Percentiles rank a stretch among this genome's conserved stretches.
Evolutionary conservation across 345 rosid species (phyloP).

Genomic region (Excoecaria cochinchinensis): DNA sequence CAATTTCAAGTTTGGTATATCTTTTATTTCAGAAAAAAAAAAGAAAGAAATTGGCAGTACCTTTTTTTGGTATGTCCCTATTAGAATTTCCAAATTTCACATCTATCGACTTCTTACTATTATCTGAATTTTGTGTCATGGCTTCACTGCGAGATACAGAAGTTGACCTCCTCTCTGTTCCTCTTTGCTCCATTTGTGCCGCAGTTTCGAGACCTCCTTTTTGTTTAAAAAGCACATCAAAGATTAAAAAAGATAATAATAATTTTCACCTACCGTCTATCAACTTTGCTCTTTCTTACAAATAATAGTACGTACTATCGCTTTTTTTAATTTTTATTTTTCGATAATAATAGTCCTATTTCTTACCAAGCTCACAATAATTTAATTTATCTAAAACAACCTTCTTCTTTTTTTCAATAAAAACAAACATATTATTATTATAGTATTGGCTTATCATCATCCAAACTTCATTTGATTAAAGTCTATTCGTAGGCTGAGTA

Average conservation of each 20-base stretch:
- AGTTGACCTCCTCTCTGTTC: slow-evolving; percentile 34
- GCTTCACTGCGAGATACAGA: slow-evolving; percentile 24
- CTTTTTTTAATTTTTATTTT: too few species aligned
- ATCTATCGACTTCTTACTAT: slow-evolving; percentile 27
- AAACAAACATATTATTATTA: too few species aligned
- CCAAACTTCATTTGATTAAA: too few species aligned
- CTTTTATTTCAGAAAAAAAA: not conserved
- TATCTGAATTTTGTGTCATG: slow-evolving; percentile 15
- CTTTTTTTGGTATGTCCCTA: slow-evolving; percentile 38
- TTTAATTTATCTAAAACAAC: too few species aligned
- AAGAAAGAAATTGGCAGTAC: slow-evolving; percentile 12
- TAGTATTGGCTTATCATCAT: too few species aligned
- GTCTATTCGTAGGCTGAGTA: too few species aligned
- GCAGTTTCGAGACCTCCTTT: slow-evolving; percentile 24
- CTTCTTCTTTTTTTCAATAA: too few species aligned
- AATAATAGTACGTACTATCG: too few species aligned
- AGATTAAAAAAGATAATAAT: not conserved
- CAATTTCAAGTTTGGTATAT: not conserved
- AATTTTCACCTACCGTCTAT: too few species aligned
- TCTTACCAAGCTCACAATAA: too few species aligned
- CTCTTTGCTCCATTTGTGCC: slow-evolving; percentile 27
- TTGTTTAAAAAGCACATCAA: not conserved
- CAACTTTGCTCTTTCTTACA: too few species aligned
- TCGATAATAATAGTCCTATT: too few species aligned
- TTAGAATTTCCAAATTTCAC: slow-evolving; percentile 24